Evolutionary conservation across 192 early-diverging fungal genomes (phyloP), one percentile per base, ranked within the genome.

Genomic region (Fimicolochytrium jonesii): DNA sequence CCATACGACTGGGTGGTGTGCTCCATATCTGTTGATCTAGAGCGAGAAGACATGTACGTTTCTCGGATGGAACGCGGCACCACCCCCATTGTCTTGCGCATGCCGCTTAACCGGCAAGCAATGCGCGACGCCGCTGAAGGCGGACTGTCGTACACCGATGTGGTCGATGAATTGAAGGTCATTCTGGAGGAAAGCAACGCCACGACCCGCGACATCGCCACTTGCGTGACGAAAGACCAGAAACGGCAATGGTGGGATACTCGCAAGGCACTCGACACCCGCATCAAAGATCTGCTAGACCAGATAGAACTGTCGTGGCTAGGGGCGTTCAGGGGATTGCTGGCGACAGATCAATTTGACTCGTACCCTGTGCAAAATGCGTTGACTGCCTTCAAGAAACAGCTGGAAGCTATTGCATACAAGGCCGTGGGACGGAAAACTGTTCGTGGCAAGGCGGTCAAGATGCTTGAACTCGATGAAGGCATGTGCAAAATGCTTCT

Each of bases 241-340:
- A 91, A 90, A 52, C 67, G 74, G 7, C 55, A 73, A 23, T 99
- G 96, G 96, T 96, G 93, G 93, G 79, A 74, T 39, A 70, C 61
- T 6, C 77, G 96, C 22, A 73, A 81, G n/a, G 54, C 56, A 23
- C 61, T 97, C 17, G 93, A 99, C 69, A 61, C 65, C 2, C 78
- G 80, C 25, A 55, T 99, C 35, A 77, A 84, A 42, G 56, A 53
- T 4, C 53, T 94, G 32, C 62, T 97, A 23, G 60, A 37, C 0
- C 65, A 63, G 15, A 83, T 99, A 13, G 90, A 99, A 58, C 61
- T 71, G 31, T 73, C 73, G 17, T 97, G 96, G 94, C 75, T 99
- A 3, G 88, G 93, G 15, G 92, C 88, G 6, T 90, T 96, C 65
- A 85, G 86, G 67, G 73, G 73, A 6, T 39, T 75, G 30, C 45